Evolutionary conservation across 805 yeast species (phyloP).

Genomic region (Metschnikowia bowlesiae): DNA sequence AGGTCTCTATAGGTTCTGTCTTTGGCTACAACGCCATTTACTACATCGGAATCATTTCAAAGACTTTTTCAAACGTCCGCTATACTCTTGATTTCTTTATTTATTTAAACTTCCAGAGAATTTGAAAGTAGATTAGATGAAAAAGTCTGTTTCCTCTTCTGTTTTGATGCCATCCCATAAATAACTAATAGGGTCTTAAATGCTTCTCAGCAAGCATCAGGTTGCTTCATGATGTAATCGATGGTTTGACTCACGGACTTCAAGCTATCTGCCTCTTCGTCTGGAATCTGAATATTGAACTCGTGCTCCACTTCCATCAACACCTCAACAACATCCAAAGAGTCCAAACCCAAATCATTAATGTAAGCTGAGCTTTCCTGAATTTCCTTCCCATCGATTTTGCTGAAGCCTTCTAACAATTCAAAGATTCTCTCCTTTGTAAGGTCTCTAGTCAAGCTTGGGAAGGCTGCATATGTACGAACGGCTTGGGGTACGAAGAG

Average conservation of each 20-base stretch:
- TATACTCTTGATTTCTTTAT: neutral
- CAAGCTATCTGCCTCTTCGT: conserved; percentile 42
- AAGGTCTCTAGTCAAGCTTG: conserved; percentile 57
- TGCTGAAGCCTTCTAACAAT: conserved; percentile 61
- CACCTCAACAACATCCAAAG: conserved; percentile 45
- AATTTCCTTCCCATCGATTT: conserved; percentile 41
- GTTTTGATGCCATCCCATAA: neutral
- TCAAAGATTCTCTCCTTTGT: conserved; percentile 60
- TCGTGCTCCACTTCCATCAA: conserved; percentile 46
- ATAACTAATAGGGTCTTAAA: neutral
- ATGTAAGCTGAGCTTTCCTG: conserved; percentile 33
- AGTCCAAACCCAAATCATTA: conserved; percentile 44
- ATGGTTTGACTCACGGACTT: conserved; percentile 45
- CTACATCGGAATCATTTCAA: neutral
- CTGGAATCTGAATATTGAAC: conserved; percentile 46
- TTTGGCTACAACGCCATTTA: neutral
- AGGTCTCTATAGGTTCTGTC: neutral
- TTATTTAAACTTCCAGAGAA: neutral
- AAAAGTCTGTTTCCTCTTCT: neutral
- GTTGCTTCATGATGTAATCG: conserved; percentile 39
- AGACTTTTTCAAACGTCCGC: neutral
- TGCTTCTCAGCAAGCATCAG: conserved; percentile 34
- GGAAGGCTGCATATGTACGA: conserved; percentile 51
- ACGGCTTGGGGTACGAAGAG: conserved; percentile 15
- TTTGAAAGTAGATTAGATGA: neutral